Evolutionary conservation across 345 rosid genomes (phyloP), one percentile per base, ranked within the genome.

Genomic region (Clarkia xantiana): DNA sequence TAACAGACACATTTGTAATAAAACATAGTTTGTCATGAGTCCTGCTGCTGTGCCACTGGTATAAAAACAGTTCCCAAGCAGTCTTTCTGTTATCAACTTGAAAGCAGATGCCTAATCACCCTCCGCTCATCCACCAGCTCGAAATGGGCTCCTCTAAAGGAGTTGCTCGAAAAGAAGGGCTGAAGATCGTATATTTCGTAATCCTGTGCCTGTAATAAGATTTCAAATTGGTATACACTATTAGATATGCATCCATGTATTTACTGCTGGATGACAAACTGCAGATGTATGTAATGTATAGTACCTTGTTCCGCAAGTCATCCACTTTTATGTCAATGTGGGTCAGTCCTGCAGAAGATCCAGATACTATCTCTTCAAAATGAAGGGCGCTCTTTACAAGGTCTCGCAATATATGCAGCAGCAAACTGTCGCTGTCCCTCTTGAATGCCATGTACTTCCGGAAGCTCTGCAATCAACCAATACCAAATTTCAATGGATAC

Each of bases 371-470:
- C 66, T 91, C 94, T 71, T 91, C 98, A 38, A 91, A 78, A 51
- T 73, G 82, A 65, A 91, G 49, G 0, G 89, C 89, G 45, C 73
- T 86, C 55, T 79, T 91, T 49, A 80, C 83, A 20, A 91, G 76
- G 58, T 91, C 93, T 42, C 79, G 78, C 14, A 91, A 81, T 46
- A 91, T 93, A 52, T 60, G 76, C 12, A 91, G 81, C 9, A 91
- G 87, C 70, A 86, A 65, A 43, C 85, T 76, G 60, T 84, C 78
- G 71, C 62, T 86, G 56, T 91, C 98, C 69, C 76, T 91, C 78
- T 86, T 91, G 63, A 74, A 84, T 13, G 98, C 80, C 51, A 91
- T 80, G 62, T 86, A 91, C 71, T 78, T 73, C 60, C 84, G 80
- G 75, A 91, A 91, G 75, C 79, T 86, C 98, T 91, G 93, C 53